A percentile compares a stretch with the other conserved stretches of the same genome.
phyloP scores from a whole-genome alignment of 2,329 filamentous ascomycete species.

The Colletotrichum sp. region DNA sequence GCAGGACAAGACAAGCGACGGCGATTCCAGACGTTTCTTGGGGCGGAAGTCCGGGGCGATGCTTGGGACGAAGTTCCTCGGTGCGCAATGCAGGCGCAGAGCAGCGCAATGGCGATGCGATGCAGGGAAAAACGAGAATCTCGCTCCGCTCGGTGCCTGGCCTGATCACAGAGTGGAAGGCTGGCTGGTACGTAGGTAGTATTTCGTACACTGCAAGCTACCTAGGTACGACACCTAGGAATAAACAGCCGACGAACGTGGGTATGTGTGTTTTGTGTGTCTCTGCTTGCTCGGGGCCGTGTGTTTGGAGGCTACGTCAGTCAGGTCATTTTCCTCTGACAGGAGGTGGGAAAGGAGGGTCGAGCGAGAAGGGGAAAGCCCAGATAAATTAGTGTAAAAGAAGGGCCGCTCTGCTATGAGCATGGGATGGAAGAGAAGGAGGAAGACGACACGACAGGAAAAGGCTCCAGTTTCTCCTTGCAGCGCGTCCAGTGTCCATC shows the following conservation, averaged over 20 bases:
- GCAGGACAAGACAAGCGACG: background rate
- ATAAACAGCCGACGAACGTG: background rate
- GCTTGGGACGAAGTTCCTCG: background rate
- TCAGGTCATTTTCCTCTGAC: slow-evolving; percentile 14
- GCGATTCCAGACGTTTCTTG: background rate
- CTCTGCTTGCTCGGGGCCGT: background rate
- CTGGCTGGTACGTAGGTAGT: background rate
- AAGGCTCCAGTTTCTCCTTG: background rate
- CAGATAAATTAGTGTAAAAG: slow-evolving; percentile 7
- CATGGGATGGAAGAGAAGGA: background rate
- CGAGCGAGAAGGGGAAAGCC: slow-evolving; percentile 6
- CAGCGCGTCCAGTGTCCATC: background rate
- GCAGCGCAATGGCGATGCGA: background rate
- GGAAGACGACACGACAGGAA: background rate
- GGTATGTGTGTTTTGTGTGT: background rate
- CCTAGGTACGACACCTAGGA: background rate
- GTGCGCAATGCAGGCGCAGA: background rate
- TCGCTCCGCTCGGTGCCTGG: background rate
- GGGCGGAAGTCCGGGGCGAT: background rate
- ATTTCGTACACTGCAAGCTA: background rate
- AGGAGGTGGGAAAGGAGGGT: slow-evolving; percentile 11
- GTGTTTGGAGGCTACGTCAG: slow-evolving; percentile 4
- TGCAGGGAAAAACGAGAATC: background rate
- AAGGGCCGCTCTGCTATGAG: background rate
- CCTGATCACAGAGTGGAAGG: background rate